Conservation (phyloP, 805 yeast species). For the Jamesozyma hellenica region DNA sequence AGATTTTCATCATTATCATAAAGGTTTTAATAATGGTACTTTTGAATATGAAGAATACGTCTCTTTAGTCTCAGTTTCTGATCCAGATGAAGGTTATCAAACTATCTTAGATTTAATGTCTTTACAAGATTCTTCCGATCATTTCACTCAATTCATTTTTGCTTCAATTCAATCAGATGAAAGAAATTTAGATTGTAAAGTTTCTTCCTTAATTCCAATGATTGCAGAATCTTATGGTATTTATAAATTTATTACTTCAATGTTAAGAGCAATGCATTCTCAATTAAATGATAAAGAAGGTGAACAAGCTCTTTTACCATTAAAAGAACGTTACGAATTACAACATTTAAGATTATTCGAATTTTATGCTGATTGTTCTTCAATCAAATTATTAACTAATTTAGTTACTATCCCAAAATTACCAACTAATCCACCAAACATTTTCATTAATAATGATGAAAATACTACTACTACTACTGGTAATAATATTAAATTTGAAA, state of each 20-base stretch:
- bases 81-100: conserved; percentile 93
- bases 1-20: conserved; percentile 72
- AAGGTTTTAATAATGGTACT: conserved; percentile 79
- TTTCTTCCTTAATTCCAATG: conserved; percentile 80
- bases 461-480: no score
- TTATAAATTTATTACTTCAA: conserved; percentile 76
- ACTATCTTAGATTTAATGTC: conserved; percentile 77
- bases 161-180: conserved; percentile 52
- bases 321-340: conserved; percentile 57
- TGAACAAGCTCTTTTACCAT: conserved; percentile 66
- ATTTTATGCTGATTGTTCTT: conserved; percentile 83
- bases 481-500: conserved; percentile 11
- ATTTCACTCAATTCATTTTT: conserved; percentile 65
- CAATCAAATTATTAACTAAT: conserved; percentile 69
- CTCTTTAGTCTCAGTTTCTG: conserved; percentile 75
- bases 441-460: conserved; percentile 11
- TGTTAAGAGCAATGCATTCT: conserved; percentile 80
- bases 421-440: conserved; percentile 31
- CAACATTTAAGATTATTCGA: conserved; percentile 65
- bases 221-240: conserved; percentile 89
- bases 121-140: conserved; percentile 74
- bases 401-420: conserved; percentile 43
- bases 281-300: conserved; percentile 42
- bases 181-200: conserved; percentile 55
- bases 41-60: conserved; percentile 94